phyloP scores from a whole-genome alignment of 2,329 filamentous ascomycete genomes.

The Talaromyces amestolkiae region DNA sequence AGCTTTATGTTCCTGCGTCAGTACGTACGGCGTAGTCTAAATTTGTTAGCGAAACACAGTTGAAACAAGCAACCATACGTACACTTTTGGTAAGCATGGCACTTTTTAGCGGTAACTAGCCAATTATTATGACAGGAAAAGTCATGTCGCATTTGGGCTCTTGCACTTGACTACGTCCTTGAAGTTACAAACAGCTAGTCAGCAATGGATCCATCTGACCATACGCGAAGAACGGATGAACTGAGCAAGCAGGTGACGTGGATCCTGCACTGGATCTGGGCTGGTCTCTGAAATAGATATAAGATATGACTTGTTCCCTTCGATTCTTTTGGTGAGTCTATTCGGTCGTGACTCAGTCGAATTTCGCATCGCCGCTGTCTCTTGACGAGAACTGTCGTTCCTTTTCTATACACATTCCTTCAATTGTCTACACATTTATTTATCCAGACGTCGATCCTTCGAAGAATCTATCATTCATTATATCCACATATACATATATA shows the following conservation, averaged over 20 bases:
- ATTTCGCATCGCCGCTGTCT: neutral
- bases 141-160: neutral
- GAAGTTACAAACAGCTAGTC: constrained; percentile 8
- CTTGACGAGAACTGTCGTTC: constrained; percentile 15
- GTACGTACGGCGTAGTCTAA: neutral
- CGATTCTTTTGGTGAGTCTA: neutral
- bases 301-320: neutral
- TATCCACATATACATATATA: neutral
- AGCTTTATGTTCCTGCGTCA: neutral
- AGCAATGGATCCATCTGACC: constrained; percentile 3
- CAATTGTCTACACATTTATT: constrained; percentile 9
- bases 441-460: neutral
- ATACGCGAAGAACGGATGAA: neutral
- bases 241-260: neutral
- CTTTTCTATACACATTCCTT: constrained; percentile 7
- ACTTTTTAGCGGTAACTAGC: neutral
- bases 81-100: neutral
- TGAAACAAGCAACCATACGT: constrained; percentile 3
- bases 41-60: constrained; percentile 7
- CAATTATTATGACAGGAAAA: neutral
- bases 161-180: neutral
- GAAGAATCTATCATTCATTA: neutral
- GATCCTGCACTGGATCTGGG: neutral
- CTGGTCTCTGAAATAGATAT: neutral
- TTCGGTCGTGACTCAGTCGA: neutral